A percentile compares a stretch with the other conserved stretches of the same genome.
These are phyloP conservation scores for Blastobotrys capitulatus DNA, from an alignment of 1,139 yeast species.

Conservation along the genomic window DNA sequence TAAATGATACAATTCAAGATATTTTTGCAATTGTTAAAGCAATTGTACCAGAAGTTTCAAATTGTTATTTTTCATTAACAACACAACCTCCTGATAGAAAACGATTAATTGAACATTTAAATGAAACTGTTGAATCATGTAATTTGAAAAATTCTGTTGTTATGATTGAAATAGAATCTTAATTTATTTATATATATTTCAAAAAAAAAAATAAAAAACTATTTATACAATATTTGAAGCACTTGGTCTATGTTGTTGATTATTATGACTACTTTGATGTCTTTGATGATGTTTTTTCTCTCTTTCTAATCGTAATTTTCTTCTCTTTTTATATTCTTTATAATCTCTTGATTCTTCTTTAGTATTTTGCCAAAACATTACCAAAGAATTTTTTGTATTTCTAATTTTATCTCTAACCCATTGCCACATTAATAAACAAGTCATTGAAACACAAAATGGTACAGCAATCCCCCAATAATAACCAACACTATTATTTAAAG, in stretches of 20 bases:
- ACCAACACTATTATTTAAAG: slow-evolving; percentile 39
- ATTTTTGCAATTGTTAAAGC: slow-evolving; percentile 58
- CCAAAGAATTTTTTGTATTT: slow-evolving; percentile 2
- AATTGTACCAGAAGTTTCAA: slow-evolving; percentile 46
- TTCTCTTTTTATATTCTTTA: background rate
- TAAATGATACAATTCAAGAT: slow-evolving; percentile 52
- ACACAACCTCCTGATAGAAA: slow-evolving; percentile 47
- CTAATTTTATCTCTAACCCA: slow-evolving; percentile 18
- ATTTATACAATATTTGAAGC: background rate
- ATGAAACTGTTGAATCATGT: slow-evolving; percentile 61
- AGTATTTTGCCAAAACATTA: background rate
- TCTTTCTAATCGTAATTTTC: background rate
- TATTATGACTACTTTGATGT: background rate
- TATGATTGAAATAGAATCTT: slow-evolving; percentile 50
- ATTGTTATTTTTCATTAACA: slow-evolving; percentile 54
- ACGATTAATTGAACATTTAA: slow-evolving; percentile 57
- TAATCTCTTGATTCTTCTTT: slow-evolving; percentile 1
- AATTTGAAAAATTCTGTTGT: slow-evolving; percentile 79
- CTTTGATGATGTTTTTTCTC: background rate
- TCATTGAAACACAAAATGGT: slow-evolving; percentile 43
- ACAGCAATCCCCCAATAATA: slow-evolving; percentile 49
- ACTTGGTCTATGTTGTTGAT: background rate
- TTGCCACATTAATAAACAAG: slow-evolving; percentile 28
- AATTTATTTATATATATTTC: background rate
- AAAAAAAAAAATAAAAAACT: background rate